Base-by-base conservation (phyloP, 129 eudicot genomes). In the Mikania micrantha region DNA sequence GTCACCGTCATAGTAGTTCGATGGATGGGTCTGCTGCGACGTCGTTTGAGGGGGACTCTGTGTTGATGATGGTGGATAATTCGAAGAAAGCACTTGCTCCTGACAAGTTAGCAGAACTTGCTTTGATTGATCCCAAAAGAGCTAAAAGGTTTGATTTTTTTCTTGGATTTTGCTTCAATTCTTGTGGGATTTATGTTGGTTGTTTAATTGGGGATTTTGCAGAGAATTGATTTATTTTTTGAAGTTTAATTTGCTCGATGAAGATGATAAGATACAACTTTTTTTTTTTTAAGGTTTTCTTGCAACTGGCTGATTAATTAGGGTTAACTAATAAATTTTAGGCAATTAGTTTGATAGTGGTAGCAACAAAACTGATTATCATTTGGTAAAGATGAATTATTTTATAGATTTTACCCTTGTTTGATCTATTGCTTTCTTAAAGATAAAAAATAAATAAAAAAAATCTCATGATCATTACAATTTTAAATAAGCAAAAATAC, bases 71-170 rank as follows among this genome's bases (percentile, higher is more conserved):
- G 73, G 35, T 76, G 63, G 77, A 79, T 69, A 76, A 66, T 38
- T 56, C 79, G 4, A 91, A 87, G 86, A 91, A 91, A 38, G 90
- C 93, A 1, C 80, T 91, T 74, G 88, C 83, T 0, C 88, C 95
- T 67, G 88, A 91, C 75, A 81, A 74, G n/a, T 73, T 87, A 0
- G 97, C 97, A 41, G 88, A 91, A 60, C 90, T 91, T 24, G 84
- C 97, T 60, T 73, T 91, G 73, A 75, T 83, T 68, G 97, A 91
- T 60, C 97, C 97, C 42, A 87, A 87, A 64, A 78, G 93, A 76
- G 96, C 97, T 71, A 91, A 91, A 76, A 87, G 97, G 97, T 91
- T 70, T 61, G 7, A 16, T 10, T 13, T 39, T 59, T 64, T 22
- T 40, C 59, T 22, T 40, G 47, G 4, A 8, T 20, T 39, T 28